Evolutionary conservation across 2,329 filamentous ascomycete species (phyloP), one percentile per base, ranked within the genome.

Genomic region (Chrysoporthe cubensis): DNA sequence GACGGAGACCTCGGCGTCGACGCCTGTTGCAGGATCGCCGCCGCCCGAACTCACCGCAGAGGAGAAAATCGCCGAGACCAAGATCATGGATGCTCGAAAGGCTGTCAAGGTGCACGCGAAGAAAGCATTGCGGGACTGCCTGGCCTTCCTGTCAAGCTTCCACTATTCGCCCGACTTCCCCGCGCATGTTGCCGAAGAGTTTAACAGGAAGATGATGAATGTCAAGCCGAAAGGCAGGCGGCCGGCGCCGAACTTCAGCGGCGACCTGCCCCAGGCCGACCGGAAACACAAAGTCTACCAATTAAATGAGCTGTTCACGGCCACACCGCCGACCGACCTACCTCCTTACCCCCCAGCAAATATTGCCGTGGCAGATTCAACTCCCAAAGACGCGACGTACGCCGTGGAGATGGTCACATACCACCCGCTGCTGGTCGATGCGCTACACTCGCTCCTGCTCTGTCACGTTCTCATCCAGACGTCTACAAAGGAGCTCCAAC

Each of bases 381-480:
- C 56, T 66, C 69, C 46, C 26, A 73, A 73, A 21, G 65, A 75
- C 11, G 66, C 69, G 7, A 74, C 79, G 16, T 69, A 76, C 4
- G 71, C 75, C 14, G 77, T 76, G 56, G 91, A 93, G 79, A 85
- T 85, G 52, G 84, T 92, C 40, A 96, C 92, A 0, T 96, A 93
- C 76, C 93, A 96, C 74, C 93, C 93, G 0, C 84, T 96, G 9
- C 83, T 96, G 13, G 88, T 88, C 7, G 93, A 96, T 71, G 91
- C 91, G 1, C 84, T 96, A 0, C 92, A 96, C 77, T 90, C 89
- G 4, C 79, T 96, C 1, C 87, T 96, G 9, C 85, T 96, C 52
- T 91, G 90, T 72, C 93, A 96, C 77, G 87, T 87, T n/a, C 86
- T 96, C 11, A 80, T 92, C 8, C 92, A 95, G 77, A 96, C 93